phyloP scores from a whole-genome alignment of 345 rosid species.

The Hibiscus mutabilis region DNA sequence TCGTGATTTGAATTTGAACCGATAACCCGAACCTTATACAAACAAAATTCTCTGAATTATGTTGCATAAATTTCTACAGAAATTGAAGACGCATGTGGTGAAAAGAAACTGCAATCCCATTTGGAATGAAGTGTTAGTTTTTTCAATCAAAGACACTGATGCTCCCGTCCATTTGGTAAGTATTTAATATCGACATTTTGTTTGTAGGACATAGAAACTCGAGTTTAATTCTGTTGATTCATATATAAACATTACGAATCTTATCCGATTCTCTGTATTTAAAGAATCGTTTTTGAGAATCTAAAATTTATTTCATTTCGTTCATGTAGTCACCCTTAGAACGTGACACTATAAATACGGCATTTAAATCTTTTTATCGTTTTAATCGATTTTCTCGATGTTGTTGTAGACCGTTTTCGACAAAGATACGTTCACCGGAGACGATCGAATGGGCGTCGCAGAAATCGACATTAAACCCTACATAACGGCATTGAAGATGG shows the following conservation, averaged over 20 bases:
- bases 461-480: constrained; percentile 50
- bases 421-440: constrained; percentile 57
- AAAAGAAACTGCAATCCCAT: constrained; percentile 64
- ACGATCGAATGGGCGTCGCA: constrained; percentile 84
- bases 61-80: constrained; percentile 31
- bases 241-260: background rate
- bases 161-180: constrained; percentile 56
- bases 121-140: constrained; percentile 78
- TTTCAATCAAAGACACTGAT: constrained; percentile 38
- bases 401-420: constrained; percentile 57
- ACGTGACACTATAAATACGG: background rate
- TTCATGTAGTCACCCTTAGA: background rate
- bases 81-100: constrained; percentile 57
- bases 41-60: too few species aligned
- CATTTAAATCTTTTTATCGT: background rate
- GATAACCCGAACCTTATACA: too few species aligned
- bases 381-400: background rate
- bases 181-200: background rate
- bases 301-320: too few species aligned
- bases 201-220: too few species aligned
- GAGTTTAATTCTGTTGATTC: background rate
- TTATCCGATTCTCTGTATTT: too few species aligned
- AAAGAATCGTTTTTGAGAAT: too few species aligned
- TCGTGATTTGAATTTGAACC: too few species aligned
- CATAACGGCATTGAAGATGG: constrained; percentile 40